Evolutionary conservation across 768 basidiomycete species (phyloP), one percentile per base, ranked within the genome.

Genomic region (Rhodotorula taiwanensis): DNA sequence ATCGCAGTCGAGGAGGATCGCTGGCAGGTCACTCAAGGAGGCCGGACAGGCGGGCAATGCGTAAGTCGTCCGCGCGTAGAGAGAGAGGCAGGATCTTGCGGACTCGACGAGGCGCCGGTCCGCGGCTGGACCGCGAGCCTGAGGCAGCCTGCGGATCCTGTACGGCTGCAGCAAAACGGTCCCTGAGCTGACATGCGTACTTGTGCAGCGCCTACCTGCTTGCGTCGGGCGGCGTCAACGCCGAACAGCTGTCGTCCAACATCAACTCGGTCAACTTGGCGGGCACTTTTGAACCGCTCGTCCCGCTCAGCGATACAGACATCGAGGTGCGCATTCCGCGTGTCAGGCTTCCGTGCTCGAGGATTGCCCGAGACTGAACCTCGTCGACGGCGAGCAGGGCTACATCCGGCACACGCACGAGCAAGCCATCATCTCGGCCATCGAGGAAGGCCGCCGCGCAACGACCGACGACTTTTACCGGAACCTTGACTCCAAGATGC

Each of bases 371-470:
- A 18, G 39, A 41, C 39, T 41, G 39, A 41, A n/a, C 18, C 39
- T 41, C 39, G 18, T 10, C 39, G 10, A 18, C 39, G 10, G 9
- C 5, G 18, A 16, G 21, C 58, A 72, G 69, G 89, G 89, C n/a
- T 93, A 88, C 74, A 83, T 94, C 28, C 86, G 89, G n/a, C 88
- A 91, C 76, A 88, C 89, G 1, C 89, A 94, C 72, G 92, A 97
- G 73, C 91, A 93, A 75, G 89, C 88, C 67, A 84, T 97, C 58
- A 90, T 94, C 61, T 88, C 88, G 3, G 89, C 92, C 2, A 92
- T 97, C 58, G 91, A 94, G 72, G 89, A 94, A 73, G 87, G 86
- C 3, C 79, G 91, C 45, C 83, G 85, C 67, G 84, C 88, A 70
- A 93, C 91, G 0, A 87, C 90, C 72, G 82, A 86, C 64, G 84